These are phyloP conservation scores for Cladobotryum mycophilum DNA, from an alignment of 2,329 filamentous ascomycete species.

Conservation along the genomic window DNA sequence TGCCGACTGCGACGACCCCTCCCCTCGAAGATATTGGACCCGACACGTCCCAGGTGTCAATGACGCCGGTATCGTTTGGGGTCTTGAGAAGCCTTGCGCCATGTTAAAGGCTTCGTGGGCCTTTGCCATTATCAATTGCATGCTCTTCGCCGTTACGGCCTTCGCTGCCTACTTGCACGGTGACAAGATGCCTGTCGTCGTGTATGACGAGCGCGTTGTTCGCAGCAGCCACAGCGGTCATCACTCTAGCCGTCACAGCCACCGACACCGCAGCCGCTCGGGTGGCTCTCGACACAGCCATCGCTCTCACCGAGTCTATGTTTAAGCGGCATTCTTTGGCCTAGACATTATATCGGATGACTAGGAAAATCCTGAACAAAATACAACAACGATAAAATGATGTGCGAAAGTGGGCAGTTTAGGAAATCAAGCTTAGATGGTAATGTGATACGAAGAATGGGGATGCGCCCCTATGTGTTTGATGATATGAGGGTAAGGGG, in stretches of 20 bases:
- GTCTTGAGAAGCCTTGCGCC: slow-evolving; percentile 69
- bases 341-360: not conserved
- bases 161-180: slow-evolving; percentile 60
- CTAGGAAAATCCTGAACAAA: not conserved
- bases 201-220: slow-evolving; percentile 23
- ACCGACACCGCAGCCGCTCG: slow-evolving; percentile 34
- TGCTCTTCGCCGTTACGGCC: slow-evolving; percentile 74
- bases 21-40: slow-evolving; percentile 42
- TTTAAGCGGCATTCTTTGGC: slow-evolving; percentile 24
- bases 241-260: slow-evolving; percentile 35
- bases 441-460: not conserved
- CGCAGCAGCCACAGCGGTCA: slow-evolving; percentile 25
- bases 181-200: slow-evolving; percentile 43
- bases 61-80: slow-evolving; percentile 45
- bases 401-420: not conserved
- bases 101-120: slow-evolving; percentile 92
- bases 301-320: slow-evolving; percentile 48
- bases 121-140: slow-evolving; percentile 78
- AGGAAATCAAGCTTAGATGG: not conserved
- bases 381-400: not conserved
- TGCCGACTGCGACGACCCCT: slow-evolving; percentile 62
- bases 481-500: not conserved
- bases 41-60: slow-evolving; percentile 56
- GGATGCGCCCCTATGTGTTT: not conserved
- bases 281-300: slow-evolving; percentile 34